Conservation (phyloP, 2,329 filamentous ascomycete genomes). For the Xylaria multiplex region DNA sequence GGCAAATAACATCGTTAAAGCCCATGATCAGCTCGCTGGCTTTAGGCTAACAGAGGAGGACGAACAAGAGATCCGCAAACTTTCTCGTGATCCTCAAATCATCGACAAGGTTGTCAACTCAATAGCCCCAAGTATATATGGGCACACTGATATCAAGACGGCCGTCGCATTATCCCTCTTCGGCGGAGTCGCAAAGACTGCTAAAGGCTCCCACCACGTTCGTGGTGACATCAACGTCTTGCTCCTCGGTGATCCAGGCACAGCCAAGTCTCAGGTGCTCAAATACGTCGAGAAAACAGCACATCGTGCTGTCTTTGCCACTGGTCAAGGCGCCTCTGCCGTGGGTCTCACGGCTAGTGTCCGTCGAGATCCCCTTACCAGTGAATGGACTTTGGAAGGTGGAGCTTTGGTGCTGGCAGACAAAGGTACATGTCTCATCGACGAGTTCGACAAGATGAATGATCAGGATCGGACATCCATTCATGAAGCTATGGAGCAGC, state of each 20-base stretch:
- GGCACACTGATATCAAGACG: slow-evolving; percentile 96
- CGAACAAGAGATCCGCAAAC: slow-evolving; percentile 85
- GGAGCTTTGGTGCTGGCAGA: slow-evolving; percentile 95
- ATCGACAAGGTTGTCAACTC: slow-evolving; percentile 92
- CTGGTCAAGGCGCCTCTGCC: slow-evolving; percentile 94
- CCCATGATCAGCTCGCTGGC: slow-evolving; percentile 95
- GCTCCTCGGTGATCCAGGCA: slow-evolving; percentile 94
- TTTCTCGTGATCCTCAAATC: slow-evolving; percentile 91
- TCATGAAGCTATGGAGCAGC: slow-evolving; percentile 99
- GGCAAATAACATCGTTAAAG: slow-evolving; percentile 96
- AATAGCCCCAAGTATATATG: slow-evolving; percentile 97
- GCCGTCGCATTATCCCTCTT: slow-evolving; percentile 94
- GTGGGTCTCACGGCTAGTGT: slow-evolving; percentile 98
- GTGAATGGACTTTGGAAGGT: slow-evolving; percentile 97
- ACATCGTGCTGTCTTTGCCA: slow-evolving; percentile 95
- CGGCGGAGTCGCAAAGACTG: slow-evolving; percentile 90
- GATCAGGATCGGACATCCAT: slow-evolving; percentile 98
- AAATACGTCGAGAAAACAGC: slow-evolving; percentile 99
- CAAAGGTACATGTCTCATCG: slow-evolving; percentile 93
- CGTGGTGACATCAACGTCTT: slow-evolving; percentile 98
- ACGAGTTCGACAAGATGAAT: slow-evolving; percentile 99
- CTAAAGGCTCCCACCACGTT: slow-evolving; percentile 88
- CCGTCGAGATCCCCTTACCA: slow-evolving; percentile 91
- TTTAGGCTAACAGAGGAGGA: slow-evolving; percentile 96
- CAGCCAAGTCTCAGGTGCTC: slow-evolving; percentile 95